Base-by-base conservation (phyloP, 2,329 filamentous ascomycete species). In the Monilinia polystroma region DNA sequence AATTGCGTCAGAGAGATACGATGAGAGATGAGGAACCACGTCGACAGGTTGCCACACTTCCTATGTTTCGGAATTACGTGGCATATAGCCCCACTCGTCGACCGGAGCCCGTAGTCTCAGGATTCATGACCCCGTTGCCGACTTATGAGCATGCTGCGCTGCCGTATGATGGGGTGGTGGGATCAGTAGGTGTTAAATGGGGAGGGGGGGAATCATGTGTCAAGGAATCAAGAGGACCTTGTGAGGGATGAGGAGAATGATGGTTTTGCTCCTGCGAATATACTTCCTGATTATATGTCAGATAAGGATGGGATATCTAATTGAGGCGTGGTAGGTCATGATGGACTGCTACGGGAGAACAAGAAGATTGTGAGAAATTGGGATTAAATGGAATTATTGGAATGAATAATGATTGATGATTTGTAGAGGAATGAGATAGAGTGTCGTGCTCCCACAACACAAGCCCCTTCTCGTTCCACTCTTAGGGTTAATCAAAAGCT, bases 201-300 rank as follows among this genome's bases (percentile, higher is more conserved):
- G 32, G 7, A 43, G 35, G 57, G 29, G 4, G 32, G 32, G 23
- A 23, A 6, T 35, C 32, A 38, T 26, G 57, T n/a, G 20, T 20
- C 3, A 12, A 29, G 29, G 23, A 35, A 7, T 59, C 29, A 18
- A n/a, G 29, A 4, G 8, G 29, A 18, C 4, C 8, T n/a, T 38
- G 20, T 4, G n/a, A 2, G n/a, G 7, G 4, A 51, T 20, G 58
- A 7, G 8, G 58, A 2, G 11, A 38, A 18, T 38, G 2, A 3
- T 38, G 29, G 4, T 11, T 7, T 16, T 51, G 7, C 4, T n/a
- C 58, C 14, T 38, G 12, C 58, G 16, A 3, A 2, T 41, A 12
- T 35, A 18, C 58, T 45, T 12, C 58, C 45, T 14, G 58, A 29
- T 18, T 60, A 60, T 60, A 60, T 12, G 6, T 38, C 16, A 51